phyloP scores from a whole-genome alignment of 768 basidiomycete species.

The Ramaria sp. region DNA sequence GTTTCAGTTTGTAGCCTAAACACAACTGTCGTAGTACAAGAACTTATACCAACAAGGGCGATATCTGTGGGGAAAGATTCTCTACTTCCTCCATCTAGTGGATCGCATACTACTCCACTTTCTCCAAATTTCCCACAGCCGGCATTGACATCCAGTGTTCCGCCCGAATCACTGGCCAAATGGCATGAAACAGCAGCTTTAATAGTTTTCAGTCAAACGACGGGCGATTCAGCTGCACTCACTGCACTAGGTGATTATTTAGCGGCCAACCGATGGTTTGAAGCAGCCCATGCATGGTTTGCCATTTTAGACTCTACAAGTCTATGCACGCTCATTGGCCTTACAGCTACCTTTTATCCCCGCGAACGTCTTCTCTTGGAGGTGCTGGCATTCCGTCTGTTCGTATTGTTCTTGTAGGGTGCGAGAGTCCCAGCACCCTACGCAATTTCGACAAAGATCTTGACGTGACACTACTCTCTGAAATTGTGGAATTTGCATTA shows the following conservation, averaged over 20 bases:
- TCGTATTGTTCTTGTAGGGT: slow-evolving; percentile 67
- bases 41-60: slow-evolving; percentile 51
- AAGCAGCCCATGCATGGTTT: slow-evolving; percentile 90
- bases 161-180: slow-evolving; percentile 50
- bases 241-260: slow-evolving; percentile 81
- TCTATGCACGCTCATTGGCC: slow-evolving; percentile 3
- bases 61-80: slow-evolving; percentile 29
- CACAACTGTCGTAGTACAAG: slow-evolving; percentile 44
- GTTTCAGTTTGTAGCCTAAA: slow-evolving; percentile 6
- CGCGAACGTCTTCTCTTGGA: slow-evolving; percentile 64
- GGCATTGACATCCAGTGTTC: slow-evolving; percentile 33
- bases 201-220: slow-evolving; percentile 58
- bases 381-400: slow-evolving; percentile 57
- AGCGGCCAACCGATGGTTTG: slow-evolving; percentile 54
- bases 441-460: slow-evolving; percentile 50
- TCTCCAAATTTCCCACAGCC: slow-evolving; percentile 52
- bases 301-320: slow-evolving; percentile 17
- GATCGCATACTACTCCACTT: slow-evolving; percentile 39
- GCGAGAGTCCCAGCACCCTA: slow-evolving; percentile 39
- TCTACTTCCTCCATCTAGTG: slow-evolving; percentile 26
- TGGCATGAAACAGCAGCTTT: slow-evolving; percentile 87
- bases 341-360: slow-evolving; percentile 74
- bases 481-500: slow-evolving; percentile 85
- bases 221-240: slow-evolving; percentile 63
- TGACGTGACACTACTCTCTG: slow-evolving; percentile 76